A percentile compares a stretch with the other conserved stretches of the same genome.
Conservation (phyloP, 331 rosid genomes). For the Malus hybrid region DNA sequence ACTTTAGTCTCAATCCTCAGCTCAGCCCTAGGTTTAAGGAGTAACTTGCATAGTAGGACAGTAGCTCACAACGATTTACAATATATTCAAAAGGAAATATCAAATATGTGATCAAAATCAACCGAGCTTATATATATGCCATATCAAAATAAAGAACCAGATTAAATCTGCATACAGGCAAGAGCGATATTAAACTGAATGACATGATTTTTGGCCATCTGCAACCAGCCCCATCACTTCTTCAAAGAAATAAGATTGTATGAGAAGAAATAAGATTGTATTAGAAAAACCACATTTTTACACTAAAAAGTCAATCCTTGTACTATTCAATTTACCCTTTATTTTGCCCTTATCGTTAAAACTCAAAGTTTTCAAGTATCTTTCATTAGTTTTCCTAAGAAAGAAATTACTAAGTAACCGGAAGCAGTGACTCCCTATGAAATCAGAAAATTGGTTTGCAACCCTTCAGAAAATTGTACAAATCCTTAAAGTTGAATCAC, state of each 20-base stretch:
- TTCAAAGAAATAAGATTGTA: not conserved
- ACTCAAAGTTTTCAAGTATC: too few species aligned
- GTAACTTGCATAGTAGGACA: too few species aligned
- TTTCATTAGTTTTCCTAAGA: too few species aligned
- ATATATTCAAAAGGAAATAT: too few species aligned
- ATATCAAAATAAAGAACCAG: not conserved
- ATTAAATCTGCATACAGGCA: not conserved
- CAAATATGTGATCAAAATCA: too few species aligned
- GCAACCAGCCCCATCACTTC: not conserved
- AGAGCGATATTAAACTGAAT: not conserved
- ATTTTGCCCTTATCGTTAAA: too few species aligned
- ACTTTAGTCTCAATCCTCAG: too few species aligned
- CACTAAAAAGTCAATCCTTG: too few species aligned
- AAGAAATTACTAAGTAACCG: not conserved
- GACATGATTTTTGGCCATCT: not conserved
- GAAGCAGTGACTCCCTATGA: not conserved
- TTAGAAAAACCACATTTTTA: too few species aligned
- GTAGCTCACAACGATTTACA: too few species aligned
- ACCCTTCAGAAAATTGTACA: not conserved
- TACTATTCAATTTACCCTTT: too few species aligned
- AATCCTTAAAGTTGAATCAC: not conserved
- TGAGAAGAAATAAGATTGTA: not conserved
- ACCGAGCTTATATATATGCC: not conserved
- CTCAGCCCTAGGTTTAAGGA: too few species aligned
- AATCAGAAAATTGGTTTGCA: not conserved